phyloP scores from a whole-genome alignment of 192 early-diverging fungal genomes.

The Spizellomyces punctatus region DNA sequence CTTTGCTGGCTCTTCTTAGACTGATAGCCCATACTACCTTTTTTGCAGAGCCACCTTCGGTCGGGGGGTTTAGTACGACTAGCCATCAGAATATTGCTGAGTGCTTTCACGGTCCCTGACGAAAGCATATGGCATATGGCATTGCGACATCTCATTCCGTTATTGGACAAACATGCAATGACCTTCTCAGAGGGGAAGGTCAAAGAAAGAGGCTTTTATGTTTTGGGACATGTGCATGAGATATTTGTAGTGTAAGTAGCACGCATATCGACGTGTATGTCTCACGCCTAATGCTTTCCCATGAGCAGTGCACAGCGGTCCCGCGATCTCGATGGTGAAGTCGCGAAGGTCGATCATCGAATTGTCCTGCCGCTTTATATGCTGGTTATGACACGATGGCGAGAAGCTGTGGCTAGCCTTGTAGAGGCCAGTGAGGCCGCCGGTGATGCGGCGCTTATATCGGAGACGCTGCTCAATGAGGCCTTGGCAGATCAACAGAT shows the following conservation, averaged over 20 bases:
- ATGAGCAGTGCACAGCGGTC: no score
- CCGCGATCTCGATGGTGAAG: neutral
- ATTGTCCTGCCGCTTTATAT: constrained; percentile 47
- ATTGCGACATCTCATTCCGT: constrained; percentile 37
- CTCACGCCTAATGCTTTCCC: no score
- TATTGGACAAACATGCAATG: constrained; percentile 41
- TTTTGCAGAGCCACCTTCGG: constrained; percentile 35
- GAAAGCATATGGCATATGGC: constrained; percentile 37
- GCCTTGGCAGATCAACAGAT: constrained; percentile 28
- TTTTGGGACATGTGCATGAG: constrained; percentile 42
- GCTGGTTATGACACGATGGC: constrained; percentile 37
- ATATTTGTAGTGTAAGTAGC: constrained; percentile 35
- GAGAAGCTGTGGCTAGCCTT: constrained; percentile 26
- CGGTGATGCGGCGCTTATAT: constrained; percentile 7
- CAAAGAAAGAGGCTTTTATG: constrained; percentile 25
- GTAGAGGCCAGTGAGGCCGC: neutral
- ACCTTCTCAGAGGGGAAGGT: constrained; percentile 30
- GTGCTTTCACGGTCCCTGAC: constrained; percentile 36
- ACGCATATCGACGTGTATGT: neutral
- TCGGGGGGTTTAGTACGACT: constrained; percentile 40
- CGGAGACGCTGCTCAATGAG: constrained; percentile 22
- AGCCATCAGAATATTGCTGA: constrained; percentile 43
- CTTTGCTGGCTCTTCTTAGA: neutral
- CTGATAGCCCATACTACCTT: neutral
- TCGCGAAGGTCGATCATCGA: constrained; percentile 9